Percentiles rank a stretch among this genome's conserved stretches.
Evolutionary conservation across 1,139 yeast genomes (phyloP).

Genomic region (Yamadazyma pseudoaaseri): DNA sequence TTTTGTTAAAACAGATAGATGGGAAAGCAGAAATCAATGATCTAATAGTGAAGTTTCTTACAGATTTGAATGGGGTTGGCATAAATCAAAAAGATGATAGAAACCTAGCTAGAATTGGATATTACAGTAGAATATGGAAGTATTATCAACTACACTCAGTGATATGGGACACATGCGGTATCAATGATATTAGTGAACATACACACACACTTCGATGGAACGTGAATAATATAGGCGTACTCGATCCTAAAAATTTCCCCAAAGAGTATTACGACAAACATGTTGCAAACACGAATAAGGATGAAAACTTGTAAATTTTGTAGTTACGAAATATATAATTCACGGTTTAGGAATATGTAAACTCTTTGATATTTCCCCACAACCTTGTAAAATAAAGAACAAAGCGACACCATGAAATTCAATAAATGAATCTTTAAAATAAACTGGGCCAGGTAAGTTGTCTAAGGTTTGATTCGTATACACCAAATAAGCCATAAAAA

Average conservation of each 20-base stretch:
- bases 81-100: constrained; percentile 19
- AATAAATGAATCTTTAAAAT: constrained; percentile 50
- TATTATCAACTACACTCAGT: constrained; percentile 31
- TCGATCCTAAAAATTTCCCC: constrained; percentile 41
- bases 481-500: constrained; percentile 65
- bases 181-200: constrained; percentile 31
- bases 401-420: constrained; percentile 75
- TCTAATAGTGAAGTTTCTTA: constrained; percentile 31
- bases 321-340: neutral
- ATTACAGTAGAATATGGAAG: constrained; percentile 19
- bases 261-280: constrained; percentile 8
- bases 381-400: constrained; percentile 75
- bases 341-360: constrained; percentile 87
- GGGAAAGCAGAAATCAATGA: constrained; percentile 31
- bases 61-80: constrained; percentile 32
- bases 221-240: constrained; percentile 31
- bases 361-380: constrained; percentile 89
- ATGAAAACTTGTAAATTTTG: neutral
- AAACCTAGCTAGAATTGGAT: constrained; percentile 15
- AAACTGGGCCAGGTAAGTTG: constrained; percentile 65
- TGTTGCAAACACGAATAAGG: neutral
- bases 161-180: constrained; percentile 42
- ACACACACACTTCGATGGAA: constrained; percentile 26
- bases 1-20: constrained; percentile 25
- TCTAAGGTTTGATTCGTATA: constrained; percentile 45